These are phyloP conservation scores for Talinum fruticosum DNA, from an alignment of 148 eudicot species.

Conservation along the genomic window DNA sequence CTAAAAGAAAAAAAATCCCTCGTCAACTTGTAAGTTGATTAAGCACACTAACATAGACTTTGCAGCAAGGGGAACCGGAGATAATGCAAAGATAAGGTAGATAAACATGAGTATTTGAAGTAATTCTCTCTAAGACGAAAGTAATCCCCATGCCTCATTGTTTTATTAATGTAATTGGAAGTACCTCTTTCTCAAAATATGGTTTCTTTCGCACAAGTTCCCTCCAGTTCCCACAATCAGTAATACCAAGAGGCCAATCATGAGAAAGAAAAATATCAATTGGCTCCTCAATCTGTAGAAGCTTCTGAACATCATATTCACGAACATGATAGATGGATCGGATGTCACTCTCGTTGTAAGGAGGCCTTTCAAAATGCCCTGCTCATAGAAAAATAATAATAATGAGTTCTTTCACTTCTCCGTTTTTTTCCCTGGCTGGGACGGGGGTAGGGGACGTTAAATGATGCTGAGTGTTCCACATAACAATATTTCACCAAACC, in stretches of 20 bases:
- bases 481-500: conserved; percentile 3
- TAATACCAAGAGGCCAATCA: conserved; percentile 95
- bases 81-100: neutral
- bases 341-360: conserved; percentile 68
- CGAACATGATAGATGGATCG: conserved; percentile 94
- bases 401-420: neutral
- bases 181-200: conserved; percentile 71
- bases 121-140: neutral
- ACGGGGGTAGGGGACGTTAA: neutral
- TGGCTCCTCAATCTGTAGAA: conserved; percentile 83
- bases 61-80: no score
- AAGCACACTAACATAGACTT: no score
- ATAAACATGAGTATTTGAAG: neutral
- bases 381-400: conserved; percentile 25
- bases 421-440: neutral
- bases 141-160: neutral
- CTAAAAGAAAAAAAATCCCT: neutral
- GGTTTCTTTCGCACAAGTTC: conserved; percentile 67
- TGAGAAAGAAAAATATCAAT: conserved; percentile 93
- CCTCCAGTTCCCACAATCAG: conserved; percentile 74
- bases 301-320: conserved; percentile 89
- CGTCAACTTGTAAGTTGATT: neutral
- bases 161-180: neutral
- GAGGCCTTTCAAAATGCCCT: conserved; percentile 93
- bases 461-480: neutral